Percentiles rank a stretch among this genome's conserved stretches.
Conservation (phyloP, 2,329 filamentous ascomycete genomes). For the Fusarium graminum region DNA sequence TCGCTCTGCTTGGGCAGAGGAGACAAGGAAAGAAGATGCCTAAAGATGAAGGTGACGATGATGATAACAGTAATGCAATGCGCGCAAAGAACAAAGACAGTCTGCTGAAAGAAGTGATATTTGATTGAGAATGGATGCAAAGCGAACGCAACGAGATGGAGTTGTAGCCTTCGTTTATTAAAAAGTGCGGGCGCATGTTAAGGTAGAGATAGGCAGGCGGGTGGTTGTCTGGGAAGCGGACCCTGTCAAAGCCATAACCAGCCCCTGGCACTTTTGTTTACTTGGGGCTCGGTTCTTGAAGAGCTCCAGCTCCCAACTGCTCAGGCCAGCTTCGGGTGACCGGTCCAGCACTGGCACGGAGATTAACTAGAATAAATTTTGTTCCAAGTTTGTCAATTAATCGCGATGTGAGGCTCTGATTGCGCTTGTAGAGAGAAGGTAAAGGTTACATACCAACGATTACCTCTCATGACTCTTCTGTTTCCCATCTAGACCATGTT, state of each 20-base stretch:
- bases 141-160: slow-evolving; percentile 23
- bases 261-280: slow-evolving; percentile 57
- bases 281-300: slow-evolving; percentile 52
- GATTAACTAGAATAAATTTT: slow-evolving; percentile 21
- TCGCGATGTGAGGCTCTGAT: not conserved
- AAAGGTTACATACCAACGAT: slow-evolving; percentile 38
- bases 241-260: slow-evolving; percentile 46
- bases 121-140: slow-evolving; percentile 7
- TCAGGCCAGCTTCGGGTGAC: slow-evolving; percentile 46
- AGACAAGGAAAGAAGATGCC: slow-evolving; percentile 12
- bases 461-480: slow-evolving; percentile 23
- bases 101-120: slow-evolving; percentile 19
- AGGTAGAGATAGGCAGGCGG: slow-evolving; percentile 23
- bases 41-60: slow-evolving; percentile 21
- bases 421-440: slow-evolving; percentile 29
- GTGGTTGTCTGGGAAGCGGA: slow-evolving; percentile 55
- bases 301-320: not conserved
- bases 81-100: slow-evolving; percentile 3
- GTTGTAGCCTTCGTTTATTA: slow-evolving; percentile 37
- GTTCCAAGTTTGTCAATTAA: slow-evolving; percentile 3
- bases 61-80: slow-evolving; percentile 1
- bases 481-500: slow-evolving; percentile 7
- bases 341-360: slow-evolving; percentile 26
- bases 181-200: slow-evolving; percentile 39
- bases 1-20: slow-evolving; percentile 21